Evolutionary conservation across 2,329 filamentous ascomycete genomes (phyloP).

Genomic region (Fusarium hainanense): DNA sequence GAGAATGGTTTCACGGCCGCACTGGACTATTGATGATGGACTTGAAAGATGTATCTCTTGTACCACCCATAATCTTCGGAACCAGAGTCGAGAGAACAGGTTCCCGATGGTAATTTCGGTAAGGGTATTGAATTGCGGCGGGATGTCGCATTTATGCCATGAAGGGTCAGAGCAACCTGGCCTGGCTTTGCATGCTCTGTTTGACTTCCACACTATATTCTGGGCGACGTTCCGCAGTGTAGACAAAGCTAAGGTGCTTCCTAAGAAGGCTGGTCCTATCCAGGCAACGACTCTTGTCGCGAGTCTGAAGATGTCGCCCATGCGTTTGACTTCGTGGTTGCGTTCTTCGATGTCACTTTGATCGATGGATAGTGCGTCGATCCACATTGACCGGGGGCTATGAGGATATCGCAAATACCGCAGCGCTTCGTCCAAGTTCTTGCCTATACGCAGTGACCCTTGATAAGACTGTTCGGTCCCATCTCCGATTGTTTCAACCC

Average conservation of each 20-base stretch:
- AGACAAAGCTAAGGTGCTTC: not conserved
- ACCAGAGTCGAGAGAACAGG: not conserved
- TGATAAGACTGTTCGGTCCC: not conserved
- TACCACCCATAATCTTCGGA: not conserved
- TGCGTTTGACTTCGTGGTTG: conserved; percentile 19
- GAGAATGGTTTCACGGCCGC: not conserved
- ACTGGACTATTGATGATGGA: not conserved
- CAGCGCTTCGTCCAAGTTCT: not conserved
- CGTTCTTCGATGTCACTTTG: conserved; percentile 1
- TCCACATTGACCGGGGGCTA: conserved; percentile 7
- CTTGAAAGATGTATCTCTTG: not conserved
- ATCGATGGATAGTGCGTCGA: conserved; percentile 5
- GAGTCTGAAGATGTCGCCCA: conserved; percentile 5
- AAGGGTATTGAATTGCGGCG: not conserved
- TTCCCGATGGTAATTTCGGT: not conserved
- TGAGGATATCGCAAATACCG: not conserved
- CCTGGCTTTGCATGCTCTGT: not conserved
- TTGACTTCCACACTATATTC: not conserved
- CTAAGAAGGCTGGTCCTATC: not conserved
- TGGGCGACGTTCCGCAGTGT: not conserved
- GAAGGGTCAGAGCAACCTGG: not conserved
- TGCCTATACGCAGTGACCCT: not conserved
- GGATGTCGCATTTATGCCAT: not conserved
- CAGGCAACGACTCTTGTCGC: conserved; percentile 3
- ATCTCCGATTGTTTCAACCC: not conserved